Evolutionary conservation across 495 filamentous ascomycete genomes (phyloP).

Genomic region (Penicillium malachiteum): DNA sequence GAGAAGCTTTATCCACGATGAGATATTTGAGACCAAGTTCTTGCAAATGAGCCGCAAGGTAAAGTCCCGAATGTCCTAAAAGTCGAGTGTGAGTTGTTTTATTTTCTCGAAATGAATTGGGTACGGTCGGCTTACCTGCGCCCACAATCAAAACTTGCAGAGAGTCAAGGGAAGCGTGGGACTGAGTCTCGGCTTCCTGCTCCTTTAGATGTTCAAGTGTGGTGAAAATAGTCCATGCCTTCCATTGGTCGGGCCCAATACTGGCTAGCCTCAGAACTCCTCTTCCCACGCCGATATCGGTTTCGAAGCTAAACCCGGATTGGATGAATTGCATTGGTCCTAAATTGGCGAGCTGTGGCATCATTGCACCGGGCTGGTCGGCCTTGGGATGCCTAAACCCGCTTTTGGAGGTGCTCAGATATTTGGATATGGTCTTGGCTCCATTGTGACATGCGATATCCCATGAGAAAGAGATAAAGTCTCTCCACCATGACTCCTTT

Average conservation of each 20-base stretch:
- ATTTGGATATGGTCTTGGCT: conserved; percentile 2
- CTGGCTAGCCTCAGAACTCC: conserved; percentile 3
- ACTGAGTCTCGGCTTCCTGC: not conserved
- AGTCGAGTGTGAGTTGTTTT: not conserved
- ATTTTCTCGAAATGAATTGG: not conserved
- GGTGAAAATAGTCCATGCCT: conserved; percentile 6
- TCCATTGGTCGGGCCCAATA: conserved; percentile 1
- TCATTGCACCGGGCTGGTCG: not conserved
- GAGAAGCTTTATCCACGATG: conserved; percentile 5
- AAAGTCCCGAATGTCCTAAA: conserved; percentile 2
- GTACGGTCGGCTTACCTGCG: not conserved
- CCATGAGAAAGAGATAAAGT: conserved; percentile 4
- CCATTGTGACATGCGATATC: conserved; percentile 7
- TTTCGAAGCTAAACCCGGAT: conserved; percentile 5
- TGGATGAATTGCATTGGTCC: conserved; percentile 1
- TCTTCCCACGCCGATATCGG: not conserved
- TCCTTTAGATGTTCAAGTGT: not conserved
- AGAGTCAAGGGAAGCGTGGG: not conserved
- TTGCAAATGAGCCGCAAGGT: not conserved
- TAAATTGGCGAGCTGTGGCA: not conserved
- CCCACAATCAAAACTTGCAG: conserved; percentile 2
- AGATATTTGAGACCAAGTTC: conserved; percentile 4
- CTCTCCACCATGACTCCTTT: conserved; percentile 3
- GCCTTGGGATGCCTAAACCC: not conserved
- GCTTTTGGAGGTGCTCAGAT: not conserved